Evolutionary conservation across 768 basidiomycete genomes (phyloP).

Genomic region (Ephemerocybe angulata): DNA sequence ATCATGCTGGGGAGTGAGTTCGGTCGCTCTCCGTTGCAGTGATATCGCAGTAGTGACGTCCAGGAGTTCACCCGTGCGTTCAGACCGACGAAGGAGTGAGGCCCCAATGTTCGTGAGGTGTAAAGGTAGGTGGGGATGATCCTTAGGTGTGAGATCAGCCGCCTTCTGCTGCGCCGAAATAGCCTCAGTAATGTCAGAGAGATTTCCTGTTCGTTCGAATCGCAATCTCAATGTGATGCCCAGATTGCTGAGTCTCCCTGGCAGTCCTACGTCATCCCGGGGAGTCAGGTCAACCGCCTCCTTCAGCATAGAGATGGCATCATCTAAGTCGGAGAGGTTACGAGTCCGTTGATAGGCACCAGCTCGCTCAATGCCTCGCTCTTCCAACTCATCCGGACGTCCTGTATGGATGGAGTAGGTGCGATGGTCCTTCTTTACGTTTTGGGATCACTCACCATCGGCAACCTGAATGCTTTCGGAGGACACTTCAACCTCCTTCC

Average conservation of each 20-base stretch:
- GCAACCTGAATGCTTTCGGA: too few relatives aligned
- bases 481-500: too few relatives aligned
- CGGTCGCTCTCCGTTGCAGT: neutral
- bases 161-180: neutral
- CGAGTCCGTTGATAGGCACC: too few relatives aligned
- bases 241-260: neutral
- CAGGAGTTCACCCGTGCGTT: neutral
- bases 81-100: neutral
- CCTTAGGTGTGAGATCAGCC: neutral
- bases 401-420: too few relatives aligned
- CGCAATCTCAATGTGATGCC: slow-evolving; percentile 4
- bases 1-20: neutral
- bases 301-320: neutral
- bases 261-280: neutral
- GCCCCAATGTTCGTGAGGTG: neutral
- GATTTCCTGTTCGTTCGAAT: neutral
- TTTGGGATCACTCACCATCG: too few relatives aligned
- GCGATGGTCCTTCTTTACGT: too few relatives aligned
- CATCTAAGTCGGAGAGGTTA: neutral
- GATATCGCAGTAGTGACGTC: neutral
- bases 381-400: too few relatives aligned
- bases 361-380: too few relatives aligned
- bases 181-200: neutral
- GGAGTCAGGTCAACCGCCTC: neutral
- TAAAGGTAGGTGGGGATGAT: neutral